A percentile compares a stretch with the other conserved stretches of the same genome.
Evolutionary conservation across 1,284 basidiomycete genomes (phyloP).

Genomic region (Malassezia globosa): DNA sequence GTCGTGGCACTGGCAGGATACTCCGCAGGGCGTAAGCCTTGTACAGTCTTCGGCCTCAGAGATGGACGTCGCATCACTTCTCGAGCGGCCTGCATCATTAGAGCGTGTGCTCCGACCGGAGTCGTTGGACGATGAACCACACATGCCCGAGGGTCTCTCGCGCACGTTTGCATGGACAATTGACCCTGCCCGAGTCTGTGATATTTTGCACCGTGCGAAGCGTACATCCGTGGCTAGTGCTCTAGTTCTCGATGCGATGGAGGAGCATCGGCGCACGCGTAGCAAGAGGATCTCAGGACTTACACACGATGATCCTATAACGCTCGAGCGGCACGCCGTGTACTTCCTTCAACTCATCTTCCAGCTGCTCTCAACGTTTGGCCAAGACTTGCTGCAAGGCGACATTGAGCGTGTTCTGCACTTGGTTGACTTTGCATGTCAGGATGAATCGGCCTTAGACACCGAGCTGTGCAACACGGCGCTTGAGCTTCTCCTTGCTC

Average conservation of each 20-base stretch:
- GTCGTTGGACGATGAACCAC: not conserved
- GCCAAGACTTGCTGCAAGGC: slow-evolving; percentile 23
- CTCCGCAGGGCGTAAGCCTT: not conserved
- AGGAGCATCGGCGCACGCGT: slow-evolving; percentile 25
- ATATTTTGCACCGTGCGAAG: slow-evolving; percentile 18
- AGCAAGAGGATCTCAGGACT: slow-evolving; percentile 1
- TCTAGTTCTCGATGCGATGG: slow-evolving; percentile 20
- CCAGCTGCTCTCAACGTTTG: slow-evolving; percentile 37
- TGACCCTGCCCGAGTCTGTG: slow-evolving; percentile 22
- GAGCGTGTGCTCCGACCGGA: not conserved
- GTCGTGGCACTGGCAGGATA: not conserved
- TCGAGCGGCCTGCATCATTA: too few species aligned
- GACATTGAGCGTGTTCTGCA: slow-evolving; percentile 27
- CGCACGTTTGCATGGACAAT: slow-evolving; percentile 22
- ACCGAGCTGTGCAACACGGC: slow-evolving; percentile 32
- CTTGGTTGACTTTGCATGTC: slow-evolving; percentile 36
- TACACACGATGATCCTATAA: not conserved
- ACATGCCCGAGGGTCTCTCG: slow-evolving; percentile 6
- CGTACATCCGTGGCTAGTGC: slow-evolving; percentile 22
- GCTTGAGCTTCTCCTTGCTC: slow-evolving; percentile 32
- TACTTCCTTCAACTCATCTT: slow-evolving; percentile 35
- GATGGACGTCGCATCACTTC: not conserved
- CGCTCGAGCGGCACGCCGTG: slow-evolving; percentile 19
- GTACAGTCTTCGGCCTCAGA: not conserved
- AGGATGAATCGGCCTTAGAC: slow-evolving; percentile 11